Base-by-base conservation (phyloP, 2,329 filamentous ascomycete species). In the Colletotrichum theobromicola region DNA sequence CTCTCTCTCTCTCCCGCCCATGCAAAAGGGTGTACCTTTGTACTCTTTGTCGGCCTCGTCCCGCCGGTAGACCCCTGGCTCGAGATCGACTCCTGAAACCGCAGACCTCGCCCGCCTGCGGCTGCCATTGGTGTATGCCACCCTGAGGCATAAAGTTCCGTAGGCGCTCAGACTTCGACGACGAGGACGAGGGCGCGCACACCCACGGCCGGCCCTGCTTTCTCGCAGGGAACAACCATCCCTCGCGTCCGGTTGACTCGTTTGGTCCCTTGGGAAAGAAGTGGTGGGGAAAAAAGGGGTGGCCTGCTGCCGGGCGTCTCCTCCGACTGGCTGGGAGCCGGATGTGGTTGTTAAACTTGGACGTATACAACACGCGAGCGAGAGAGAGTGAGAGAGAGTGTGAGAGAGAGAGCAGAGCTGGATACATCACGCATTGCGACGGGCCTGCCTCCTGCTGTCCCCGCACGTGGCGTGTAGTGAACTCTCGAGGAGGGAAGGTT, bases 81-180 rank as follows among this genome's bases (percentile, higher is more conserved):
- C 55, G n/a, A 75, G 74, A 77, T 77, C 64, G 71, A 76, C 76
- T 76, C 53, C 74, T 77, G 76, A 77, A 77, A 77, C 76, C 16
- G 63, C 74, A 74, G 24, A 66, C 63, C 69, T 70, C 76, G 69
- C 34, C 70, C 64, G 63, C 37, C 61, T 70, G 70, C 35, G 61
- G 35, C 60, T 46, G 50, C 61, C 65, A 75, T 73, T 75, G 73
- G 70, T 66, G 50, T 35, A 75, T 70, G 60, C 70, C 53, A 50
- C 70, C 64, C 32, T 75, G 73, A 74, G 73, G 73, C 73, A 75
- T 75, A 75, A 75, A 75, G 64, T 70, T 74, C 70, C 28, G 65
- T 69, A 68, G 63, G 37, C 70, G 73, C 73, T 74, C 73, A 75
- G 73, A 75, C 73, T 66, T 66, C 74, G 50, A 50, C 42, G 42